phyloP scores from a whole-genome alignment of 179 eudicot genomes.

The Beta macrorhiza region DNA sequence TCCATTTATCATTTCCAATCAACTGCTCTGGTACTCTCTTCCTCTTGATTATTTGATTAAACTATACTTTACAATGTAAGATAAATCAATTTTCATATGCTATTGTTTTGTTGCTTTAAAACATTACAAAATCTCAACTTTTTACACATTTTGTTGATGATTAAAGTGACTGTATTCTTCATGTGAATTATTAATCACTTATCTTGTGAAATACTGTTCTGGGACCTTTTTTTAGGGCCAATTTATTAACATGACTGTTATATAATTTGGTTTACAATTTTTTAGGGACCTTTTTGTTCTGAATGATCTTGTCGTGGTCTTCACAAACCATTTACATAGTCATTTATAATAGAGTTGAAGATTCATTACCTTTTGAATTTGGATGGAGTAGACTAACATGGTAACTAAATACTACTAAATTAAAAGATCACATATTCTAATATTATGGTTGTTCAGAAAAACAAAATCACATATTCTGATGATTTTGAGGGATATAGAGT shows the following conservation, averaged over 20 bases:
- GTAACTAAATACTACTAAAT: too few species aligned
- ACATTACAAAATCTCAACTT: not conserved
- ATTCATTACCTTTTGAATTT: not conserved
- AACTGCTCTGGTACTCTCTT: constrained; percentile 29
- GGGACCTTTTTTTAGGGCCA: too few species aligned
- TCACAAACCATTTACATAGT: too few species aligned
- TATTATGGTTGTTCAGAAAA: not conserved
- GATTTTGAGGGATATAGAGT: not conserved
- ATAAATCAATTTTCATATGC: not conserved
- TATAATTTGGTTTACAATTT: not conserved
- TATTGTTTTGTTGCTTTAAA: not conserved
- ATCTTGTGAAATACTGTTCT: too few species aligned
- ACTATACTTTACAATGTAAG: not conserved
- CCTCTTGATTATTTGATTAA: not conserved
- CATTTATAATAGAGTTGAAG: too few species aligned
- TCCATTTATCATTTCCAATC: constrained; percentile 20
- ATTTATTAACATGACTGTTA: not conserved
- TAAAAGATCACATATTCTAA: too few species aligned
- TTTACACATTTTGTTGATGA: not conserved
- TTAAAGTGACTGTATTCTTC: not conserved
- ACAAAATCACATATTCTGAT: not conserved
- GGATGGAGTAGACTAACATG: not conserved
- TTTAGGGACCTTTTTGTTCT: not conserved
- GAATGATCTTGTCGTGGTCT: not conserved
- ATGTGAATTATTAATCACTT: too few species aligned